Base-by-base conservation (phyloP, 164 flowering plant genomes). In the Magnolia officinalis region DNA sequence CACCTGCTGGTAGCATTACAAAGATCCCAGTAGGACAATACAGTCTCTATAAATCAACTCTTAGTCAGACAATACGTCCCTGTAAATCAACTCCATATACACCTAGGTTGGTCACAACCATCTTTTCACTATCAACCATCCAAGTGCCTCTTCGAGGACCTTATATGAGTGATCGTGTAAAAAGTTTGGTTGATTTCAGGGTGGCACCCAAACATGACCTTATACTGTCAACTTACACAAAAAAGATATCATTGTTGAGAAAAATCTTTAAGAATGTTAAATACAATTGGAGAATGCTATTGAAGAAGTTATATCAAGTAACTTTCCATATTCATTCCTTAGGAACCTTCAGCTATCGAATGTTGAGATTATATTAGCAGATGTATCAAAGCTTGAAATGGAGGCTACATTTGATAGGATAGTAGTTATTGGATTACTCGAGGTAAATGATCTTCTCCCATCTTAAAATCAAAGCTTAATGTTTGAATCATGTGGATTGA, bases 361-460 rank as follows among this genome's bases (percentile, higher is more conserved):
- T 26, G 77, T 78, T 14, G 72, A 78, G 71, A 63, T 74, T 64
- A 6, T 74, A 70, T n/a, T 74, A 49, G 71, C 74, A 69, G 77
- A 74, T 49, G 51, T 78, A 74, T 31, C 74, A 20, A 74, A 65
- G 18, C 65, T 69, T 8, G 72, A 78, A 21, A 70, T 66, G 61
- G 77, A 74, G 14, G 59, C 31, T 10, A 74, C 55, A 9, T 78
- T 63, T n/a, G 81, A 78, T 19, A 77, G 81, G 1, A 52, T 78
- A 13, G 20, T 74, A 9, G 75, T 58, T 1, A 45, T 78, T 16
- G 81, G n/a, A 70, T 37, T 78, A 55, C 19, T 78, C 51, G 81
- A 78, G 81, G 81, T 78, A 59, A 1, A 6, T 50, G 16, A 45
- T 13, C 2, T 23, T 4, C 69, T 49, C 20, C 11, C 14, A 65